Conservation (phyloP, 2,329 filamentous ascomycete species). For the Diaporthe aspalathi region DNA sequence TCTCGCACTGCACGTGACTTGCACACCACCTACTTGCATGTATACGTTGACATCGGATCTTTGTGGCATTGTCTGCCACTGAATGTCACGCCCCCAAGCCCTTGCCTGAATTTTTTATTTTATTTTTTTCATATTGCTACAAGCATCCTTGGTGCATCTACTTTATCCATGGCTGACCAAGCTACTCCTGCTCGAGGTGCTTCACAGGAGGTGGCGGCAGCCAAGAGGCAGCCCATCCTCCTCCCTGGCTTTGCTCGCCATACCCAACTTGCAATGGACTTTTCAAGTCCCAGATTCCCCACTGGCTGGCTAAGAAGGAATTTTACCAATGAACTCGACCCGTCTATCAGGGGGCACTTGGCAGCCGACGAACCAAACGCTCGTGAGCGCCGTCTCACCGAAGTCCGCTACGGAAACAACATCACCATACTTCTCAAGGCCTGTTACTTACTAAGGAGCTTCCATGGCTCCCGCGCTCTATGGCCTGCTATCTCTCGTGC, state of each 20-base stretch:
- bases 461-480: not conserved
- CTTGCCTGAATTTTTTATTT: no score
- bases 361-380: not conserved
- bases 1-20: not conserved
- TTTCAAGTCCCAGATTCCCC: not conserved
- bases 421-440: conserved; percentile 33
- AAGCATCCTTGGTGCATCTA: not conserved
- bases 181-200: not conserved
- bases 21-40: not conserved
- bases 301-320: conserved; percentile 14
- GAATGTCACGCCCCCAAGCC: not conserved
- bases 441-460: not conserved
- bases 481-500: conserved; percentile 19
- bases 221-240: conserved; percentile 19
- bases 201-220: not conserved
- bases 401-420: conserved; percentile 37
- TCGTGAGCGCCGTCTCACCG: not conserved
- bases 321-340: conserved; percentile 7
- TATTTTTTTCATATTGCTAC: not conserved
- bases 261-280: conserved; percentile 7
- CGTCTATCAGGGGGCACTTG: not conserved
- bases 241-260: conserved; percentile 25
- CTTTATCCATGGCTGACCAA: not conserved
- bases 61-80: not conserved
- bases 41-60: not conserved